These are phyloP conservation scores for Malus asiatica DNA, from an alignment of 306 rosid species.

Conservation along the genomic window DNA sequence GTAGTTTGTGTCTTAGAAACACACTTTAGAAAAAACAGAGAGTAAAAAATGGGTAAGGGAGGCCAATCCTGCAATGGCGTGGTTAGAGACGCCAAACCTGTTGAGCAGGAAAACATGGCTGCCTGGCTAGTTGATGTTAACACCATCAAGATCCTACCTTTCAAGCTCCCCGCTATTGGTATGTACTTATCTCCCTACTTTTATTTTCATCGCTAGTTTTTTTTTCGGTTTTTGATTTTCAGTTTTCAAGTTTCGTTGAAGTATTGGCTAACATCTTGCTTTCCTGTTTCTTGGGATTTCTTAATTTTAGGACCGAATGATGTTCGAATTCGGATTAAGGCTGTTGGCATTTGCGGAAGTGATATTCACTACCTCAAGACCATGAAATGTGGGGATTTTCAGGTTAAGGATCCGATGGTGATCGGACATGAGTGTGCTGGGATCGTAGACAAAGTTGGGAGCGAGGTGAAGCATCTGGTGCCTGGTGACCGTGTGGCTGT, in stretches of 20 bases:
- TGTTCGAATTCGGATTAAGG: neutral
- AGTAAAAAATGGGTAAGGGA: neutral
- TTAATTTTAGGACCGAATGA: neutral
- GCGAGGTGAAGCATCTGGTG: neutral
- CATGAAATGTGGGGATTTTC: neutral
- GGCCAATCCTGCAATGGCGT: neutral
- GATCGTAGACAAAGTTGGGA: neutral
- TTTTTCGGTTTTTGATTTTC: neutral
- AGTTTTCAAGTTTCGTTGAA: neutral
- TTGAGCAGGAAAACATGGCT: neutral
- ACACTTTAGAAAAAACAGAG: no score
- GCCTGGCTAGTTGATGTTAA: neutral
- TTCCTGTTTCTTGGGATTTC: neutral
- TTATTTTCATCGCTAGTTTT: neutral
- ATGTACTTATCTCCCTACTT: neutral
- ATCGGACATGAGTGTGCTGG: neutral
- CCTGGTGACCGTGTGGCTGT: neutral
- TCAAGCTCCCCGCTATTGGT: neutral
- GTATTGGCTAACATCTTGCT: neutral
- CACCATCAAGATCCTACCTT: neutral
- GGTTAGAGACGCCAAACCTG: neutral
- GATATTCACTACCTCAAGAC: neutral
- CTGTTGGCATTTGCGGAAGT: neutral
- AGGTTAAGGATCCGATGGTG: neutral
- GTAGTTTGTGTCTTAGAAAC: neutral